Conservation (phyloP, 2,329 filamentous ascomycete species). For the Colletotrichum noveboracense region DNA sequence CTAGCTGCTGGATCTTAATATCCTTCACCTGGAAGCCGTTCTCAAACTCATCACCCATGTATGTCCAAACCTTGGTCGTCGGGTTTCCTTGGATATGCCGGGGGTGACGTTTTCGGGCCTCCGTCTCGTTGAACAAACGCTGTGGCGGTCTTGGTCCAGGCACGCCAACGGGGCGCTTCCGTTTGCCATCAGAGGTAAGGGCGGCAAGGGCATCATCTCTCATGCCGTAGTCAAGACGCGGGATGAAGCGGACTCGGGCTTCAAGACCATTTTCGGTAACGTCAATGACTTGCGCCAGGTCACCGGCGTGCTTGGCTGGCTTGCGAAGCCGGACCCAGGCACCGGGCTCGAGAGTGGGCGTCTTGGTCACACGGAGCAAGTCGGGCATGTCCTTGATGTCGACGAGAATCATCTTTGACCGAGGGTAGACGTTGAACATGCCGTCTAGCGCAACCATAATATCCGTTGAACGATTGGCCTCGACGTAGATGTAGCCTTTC, state of each 20-base stretch:
- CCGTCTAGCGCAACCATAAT: conserved; percentile 83
- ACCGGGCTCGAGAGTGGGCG: conserved; percentile 81
- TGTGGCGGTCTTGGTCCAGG: conserved; percentile 79
- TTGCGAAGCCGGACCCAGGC: conserved; percentile 91
- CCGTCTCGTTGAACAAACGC: conserved; percentile 88
- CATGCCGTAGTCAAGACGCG: conserved; percentile 88
- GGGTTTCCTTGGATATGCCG: conserved; percentile 68
- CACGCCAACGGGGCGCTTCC: conserved; percentile 72
- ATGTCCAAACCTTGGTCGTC: conserved; percentile 82
- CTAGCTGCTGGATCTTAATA: conserved; percentile 85
- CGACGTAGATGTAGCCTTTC: conserved; percentile 95
- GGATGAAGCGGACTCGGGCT: conserved; percentile 85
- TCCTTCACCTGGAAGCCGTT: conserved; percentile 95
- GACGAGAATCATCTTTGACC: conserved; percentile 84
- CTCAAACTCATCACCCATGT: conserved; percentile 87
- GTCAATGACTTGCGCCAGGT: conserved; percentile 90
- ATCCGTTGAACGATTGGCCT: conserved; percentile 86
- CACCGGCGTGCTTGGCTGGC: conserved; percentile 80
- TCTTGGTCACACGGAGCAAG: conserved; percentile 88
- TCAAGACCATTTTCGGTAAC: conserved; percentile 93
- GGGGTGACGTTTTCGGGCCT: conserved; percentile 87
- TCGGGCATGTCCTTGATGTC: conserved; percentile 98
- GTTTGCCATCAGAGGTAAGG: conserved; percentile 67
- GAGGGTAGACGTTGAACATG: conserved; percentile 88
- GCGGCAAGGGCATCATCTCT: conserved; percentile 71